phyloP scores from a whole-genome alignment of 2,329 filamentous ascomycete genomes.

The Penicillium sp. region DNA sequence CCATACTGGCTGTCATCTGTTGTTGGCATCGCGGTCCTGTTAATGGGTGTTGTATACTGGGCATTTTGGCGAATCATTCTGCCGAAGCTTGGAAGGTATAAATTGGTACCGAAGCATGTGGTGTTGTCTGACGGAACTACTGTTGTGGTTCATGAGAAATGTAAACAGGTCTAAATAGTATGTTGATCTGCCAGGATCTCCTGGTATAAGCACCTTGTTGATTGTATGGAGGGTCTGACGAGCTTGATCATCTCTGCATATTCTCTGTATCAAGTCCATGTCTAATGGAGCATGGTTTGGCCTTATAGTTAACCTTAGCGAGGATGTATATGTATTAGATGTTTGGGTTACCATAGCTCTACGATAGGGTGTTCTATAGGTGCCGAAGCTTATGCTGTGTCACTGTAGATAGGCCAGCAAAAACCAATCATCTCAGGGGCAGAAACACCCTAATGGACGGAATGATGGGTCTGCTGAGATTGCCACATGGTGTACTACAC shows the following conservation, averaged over 20 bases:
- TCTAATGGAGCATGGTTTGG: too few species aligned
- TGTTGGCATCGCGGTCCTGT: constrained; percentile 45
- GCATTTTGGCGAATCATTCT: constrained; percentile 16
- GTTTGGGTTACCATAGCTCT: too few species aligned
- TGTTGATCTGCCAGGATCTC: too few species aligned
- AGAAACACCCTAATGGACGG: too few species aligned
- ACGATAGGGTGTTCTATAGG: too few species aligned
- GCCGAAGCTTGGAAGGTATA: constrained; percentile 15
- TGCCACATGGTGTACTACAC: too few species aligned
- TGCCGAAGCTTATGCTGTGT: too few species aligned
- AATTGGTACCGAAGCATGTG: constrained; percentile 14
- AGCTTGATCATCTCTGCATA: neutral
- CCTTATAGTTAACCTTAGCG: too few species aligned
- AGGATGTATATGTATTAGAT: too few species aligned
- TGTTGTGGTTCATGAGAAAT: constrained; percentile 16
- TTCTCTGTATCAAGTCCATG: too few species aligned
- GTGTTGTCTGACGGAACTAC: constrained; percentile 18
- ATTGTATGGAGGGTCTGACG: neutral
- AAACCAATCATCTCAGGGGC: too few species aligned
- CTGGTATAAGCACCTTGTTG: neutral
- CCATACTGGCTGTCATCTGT: constrained; percentile 49
- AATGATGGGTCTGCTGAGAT: neutral
- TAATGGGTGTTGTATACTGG: constrained; percentile 47
- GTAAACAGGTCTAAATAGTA: neutral
- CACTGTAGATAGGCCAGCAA: too few species aligned